Conservation (phyloP, 805 yeast species). For the Maudiozyma pseudohumilis region DNA sequence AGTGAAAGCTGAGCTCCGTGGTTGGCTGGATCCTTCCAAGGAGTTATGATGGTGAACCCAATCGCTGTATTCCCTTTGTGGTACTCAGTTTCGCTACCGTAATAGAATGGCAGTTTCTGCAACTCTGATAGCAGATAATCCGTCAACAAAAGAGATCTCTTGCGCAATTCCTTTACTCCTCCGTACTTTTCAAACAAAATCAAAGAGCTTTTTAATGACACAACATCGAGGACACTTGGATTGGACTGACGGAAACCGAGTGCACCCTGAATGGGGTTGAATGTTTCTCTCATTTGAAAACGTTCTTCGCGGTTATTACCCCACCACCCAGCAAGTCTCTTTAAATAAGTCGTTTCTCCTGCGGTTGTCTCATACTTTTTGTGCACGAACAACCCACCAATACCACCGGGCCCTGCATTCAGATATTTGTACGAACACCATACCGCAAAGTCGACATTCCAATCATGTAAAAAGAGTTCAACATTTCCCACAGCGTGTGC, state of each 20-base stretch:
- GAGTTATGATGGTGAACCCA: slow-evolving; percentile 63
- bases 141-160: slow-evolving; percentile 51
- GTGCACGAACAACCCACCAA: slow-evolving; percentile 78
- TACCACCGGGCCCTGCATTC: slow-evolving; percentile 89
- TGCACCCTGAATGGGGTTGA: slow-evolving; percentile 79
- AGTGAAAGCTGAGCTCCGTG: slow-evolving; percentile 81
- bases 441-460: slow-evolving; percentile 88
- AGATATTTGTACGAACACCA: slow-evolving; percentile 92
- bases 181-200: slow-evolving; percentile 51
- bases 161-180: slow-evolving; percentile 50
- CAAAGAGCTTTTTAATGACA: slow-evolving; percentile 57
- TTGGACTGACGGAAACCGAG: slow-evolving; percentile 83
- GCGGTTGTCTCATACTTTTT: slow-evolving; percentile 29
- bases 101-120: slow-evolving; percentile 36
- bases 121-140: slow-evolving; percentile 43
- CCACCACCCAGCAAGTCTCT: slow-evolving; percentile 96
- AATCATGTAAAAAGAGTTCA: slow-evolving; percentile 63
- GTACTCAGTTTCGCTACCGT: slow-evolving; percentile 5
- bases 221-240: slow-evolving; percentile 81
- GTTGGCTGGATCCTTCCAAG: slow-evolving; percentile 38
- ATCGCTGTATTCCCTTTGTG: slow-evolving; percentile 24
- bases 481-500: slow-evolving; percentile 95
- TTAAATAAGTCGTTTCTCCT: slow-evolving; percentile 30
- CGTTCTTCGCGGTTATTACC: slow-evolving; percentile 66
- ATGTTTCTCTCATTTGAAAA: slow-evolving; percentile 69